phyloP scores from a whole-genome alignment of 164 flowering plant species.

The Echeveria elegans region DNA sequence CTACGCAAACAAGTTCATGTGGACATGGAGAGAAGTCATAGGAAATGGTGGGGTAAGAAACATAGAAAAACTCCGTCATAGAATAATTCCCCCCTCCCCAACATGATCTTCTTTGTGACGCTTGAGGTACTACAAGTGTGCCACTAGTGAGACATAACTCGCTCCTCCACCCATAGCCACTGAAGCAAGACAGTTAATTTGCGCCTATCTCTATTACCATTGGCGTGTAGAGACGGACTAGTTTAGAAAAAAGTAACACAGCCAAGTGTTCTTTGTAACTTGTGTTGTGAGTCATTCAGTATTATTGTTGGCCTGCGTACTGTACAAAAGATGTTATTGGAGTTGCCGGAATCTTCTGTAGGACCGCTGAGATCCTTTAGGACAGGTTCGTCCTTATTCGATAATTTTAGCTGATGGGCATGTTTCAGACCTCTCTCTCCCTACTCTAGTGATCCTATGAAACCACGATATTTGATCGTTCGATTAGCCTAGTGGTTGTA shows the following conservation, averaged over 20 bases:
- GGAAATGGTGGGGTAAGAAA: slow-evolving; percentile 76
- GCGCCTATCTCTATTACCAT: neutral
- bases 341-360: too few species aligned
- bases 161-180: neutral
- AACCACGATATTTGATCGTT: too few species aligned
- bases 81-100: neutral
- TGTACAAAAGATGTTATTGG: neutral
- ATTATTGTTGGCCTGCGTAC: too few species aligned
- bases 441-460: too few species aligned
- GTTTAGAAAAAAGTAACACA: neutral
- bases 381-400: too few species aligned
- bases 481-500: too few species aligned
- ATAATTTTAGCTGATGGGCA: too few species aligned
- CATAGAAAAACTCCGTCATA: slow-evolving; percentile 15
- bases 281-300: neutral
- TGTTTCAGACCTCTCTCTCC: too few species aligned
- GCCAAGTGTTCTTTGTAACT: neutral
- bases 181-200: neutral
- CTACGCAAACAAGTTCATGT: slow-evolving; percentile 48
- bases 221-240: neutral
- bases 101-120: neutral
- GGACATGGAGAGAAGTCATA: slow-evolving; percentile 30
- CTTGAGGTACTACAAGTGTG: neutral
- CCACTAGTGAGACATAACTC: neutral
- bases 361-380: too few species aligned